These are phyloP conservation scores for Hawksworthiomyces lignivorus DNA, from an alignment of 2,329 filamentous ascomycete species.

Conservation along the genomic window DNA sequence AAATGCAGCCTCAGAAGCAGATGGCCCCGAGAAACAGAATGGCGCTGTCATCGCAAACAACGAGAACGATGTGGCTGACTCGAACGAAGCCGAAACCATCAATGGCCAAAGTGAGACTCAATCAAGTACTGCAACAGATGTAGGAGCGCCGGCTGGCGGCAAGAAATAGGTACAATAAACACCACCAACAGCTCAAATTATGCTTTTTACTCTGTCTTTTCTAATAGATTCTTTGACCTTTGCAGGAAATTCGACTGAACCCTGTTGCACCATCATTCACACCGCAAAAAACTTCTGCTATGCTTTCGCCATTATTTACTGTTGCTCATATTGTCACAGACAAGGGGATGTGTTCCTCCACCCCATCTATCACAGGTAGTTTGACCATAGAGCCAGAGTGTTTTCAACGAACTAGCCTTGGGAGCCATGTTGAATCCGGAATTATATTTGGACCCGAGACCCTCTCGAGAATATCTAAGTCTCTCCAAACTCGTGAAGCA, in stretches of 20 bases:
- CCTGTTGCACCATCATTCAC: slow-evolving; percentile 49
- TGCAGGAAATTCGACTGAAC: slow-evolving; percentile 46
- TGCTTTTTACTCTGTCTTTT: slow-evolving; percentile 31
- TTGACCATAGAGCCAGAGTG: too few relatives aligned
- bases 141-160: slow-evolving; percentile 28
- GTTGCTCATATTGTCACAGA: slow-evolving; percentile 1
- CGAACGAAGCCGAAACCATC: slow-evolving; percentile 12
- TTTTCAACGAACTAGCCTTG: too few relatives aligned
- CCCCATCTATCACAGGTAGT: too few relatives aligned
- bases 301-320: not conserved
- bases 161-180: slow-evolving; percentile 42
- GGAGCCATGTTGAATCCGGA: not conserved
- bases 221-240: slow-evolving; percentile 28
- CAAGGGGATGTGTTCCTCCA: not conserved
- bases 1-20: not conserved
- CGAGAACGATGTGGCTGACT: slow-evolving; percentile 17
- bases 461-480: slow-evolving; percentile 3
- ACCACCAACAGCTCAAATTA: slow-evolving; percentile 27
- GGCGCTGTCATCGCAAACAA: slow-evolving; percentile 8
- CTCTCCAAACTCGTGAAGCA: not conserved
- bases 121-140: slow-evolving; percentile 12
- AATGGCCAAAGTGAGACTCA: too few relatives aligned
- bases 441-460: slow-evolving; percentile 1
- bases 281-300: slow-evolving; percentile 29
- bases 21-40: slow-evolving; percentile 11